These are phyloP conservation scores for Colletotrichum melonis DNA, from an alignment of 2,329 filamentous ascomycete genomes.

Conservation along the genomic window DNA sequence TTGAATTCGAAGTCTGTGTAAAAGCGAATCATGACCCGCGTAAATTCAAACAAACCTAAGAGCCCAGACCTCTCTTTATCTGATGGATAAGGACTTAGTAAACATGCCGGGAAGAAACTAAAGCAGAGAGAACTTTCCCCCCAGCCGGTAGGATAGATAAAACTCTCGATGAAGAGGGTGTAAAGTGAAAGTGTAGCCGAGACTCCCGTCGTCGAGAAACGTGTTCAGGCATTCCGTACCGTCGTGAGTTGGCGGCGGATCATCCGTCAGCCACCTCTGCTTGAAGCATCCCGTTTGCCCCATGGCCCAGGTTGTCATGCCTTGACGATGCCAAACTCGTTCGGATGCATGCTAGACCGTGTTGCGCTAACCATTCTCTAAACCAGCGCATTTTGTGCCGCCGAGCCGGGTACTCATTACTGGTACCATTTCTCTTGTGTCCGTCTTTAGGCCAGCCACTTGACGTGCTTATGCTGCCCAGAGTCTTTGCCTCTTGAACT, in stretches of 20 bases:
- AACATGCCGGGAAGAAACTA: background rate
- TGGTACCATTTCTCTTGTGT: background rate
- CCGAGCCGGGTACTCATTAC: background rate
- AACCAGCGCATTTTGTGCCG: slow-evolving; percentile 6
- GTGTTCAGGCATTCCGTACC: slow-evolving; percentile 4
- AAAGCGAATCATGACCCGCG: background rate
- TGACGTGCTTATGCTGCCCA: slow-evolving; percentile 13
- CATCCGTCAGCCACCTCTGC: background rate
- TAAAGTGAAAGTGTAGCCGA: background rate
- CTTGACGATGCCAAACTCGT: background rate
- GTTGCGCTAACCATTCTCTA: background rate
- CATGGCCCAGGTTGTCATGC: background rate
- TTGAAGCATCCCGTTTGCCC: background rate
- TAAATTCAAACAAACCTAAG: background rate
- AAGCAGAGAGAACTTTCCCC: background rate
- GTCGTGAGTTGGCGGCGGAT: background rate
- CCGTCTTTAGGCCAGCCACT: background rate
- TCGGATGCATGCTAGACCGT: slow-evolving; percentile 7
- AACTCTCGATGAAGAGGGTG: background rate
- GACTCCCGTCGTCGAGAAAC: background rate
- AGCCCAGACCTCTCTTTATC: background rate
- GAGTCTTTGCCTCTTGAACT: slow-evolving; percentile 27
- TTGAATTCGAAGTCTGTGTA: background rate
- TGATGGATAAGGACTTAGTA: background rate
- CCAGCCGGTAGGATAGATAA: background rate